Percentiles rank a stretch among this genome's conserved stretches.
phyloP scores from a whole-genome alignment of 108 stramenopile species.

The Bacterosira constricta region DNA sequence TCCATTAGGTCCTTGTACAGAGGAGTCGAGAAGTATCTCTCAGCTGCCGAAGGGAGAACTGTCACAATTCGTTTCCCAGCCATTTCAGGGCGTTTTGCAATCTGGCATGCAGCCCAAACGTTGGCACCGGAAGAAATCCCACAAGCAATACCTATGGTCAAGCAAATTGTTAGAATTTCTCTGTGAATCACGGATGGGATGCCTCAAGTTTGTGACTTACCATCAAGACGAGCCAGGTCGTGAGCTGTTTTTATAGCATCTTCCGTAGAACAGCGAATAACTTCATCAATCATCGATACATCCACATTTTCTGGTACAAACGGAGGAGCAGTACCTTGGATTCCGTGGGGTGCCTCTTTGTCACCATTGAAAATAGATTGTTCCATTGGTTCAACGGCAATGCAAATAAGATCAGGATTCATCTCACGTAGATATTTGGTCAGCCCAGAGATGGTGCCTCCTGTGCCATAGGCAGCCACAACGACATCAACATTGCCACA shows the following conservation, averaged over 20 bases:
- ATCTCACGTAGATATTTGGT: constrained; percentile 20
- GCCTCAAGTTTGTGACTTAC: background rate
- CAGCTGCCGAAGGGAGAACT: background rate
- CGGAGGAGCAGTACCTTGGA: constrained; percentile 2
- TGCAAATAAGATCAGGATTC: background rate
- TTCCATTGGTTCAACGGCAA: constrained; percentile 7
- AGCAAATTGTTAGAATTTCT: background rate
- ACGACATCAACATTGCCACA: constrained; percentile 46
- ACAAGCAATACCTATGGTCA: background rate
- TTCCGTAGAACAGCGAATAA: background rate
- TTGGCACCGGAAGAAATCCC: background rate
- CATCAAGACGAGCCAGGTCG: background rate
- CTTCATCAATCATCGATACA: background rate
- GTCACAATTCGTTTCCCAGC: background rate
- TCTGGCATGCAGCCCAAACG: background rate
- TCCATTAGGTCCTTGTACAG: constrained; percentile 2
- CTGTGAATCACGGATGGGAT: no score
- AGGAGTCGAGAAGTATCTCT: background rate
- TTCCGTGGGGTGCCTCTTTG: background rate
- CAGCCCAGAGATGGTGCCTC: constrained; percentile 61
- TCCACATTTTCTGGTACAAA: background rate
- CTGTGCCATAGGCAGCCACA: constrained; percentile 70
- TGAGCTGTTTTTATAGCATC: background rate
- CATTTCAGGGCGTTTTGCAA: constrained; percentile 1
- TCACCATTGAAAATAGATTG: background rate